Percentiles rank a stretch among this genome's conserved stretches.
phyloP scores from a whole-genome alignment of 345 rosid genomes.

The Turritis glabra region DNA sequence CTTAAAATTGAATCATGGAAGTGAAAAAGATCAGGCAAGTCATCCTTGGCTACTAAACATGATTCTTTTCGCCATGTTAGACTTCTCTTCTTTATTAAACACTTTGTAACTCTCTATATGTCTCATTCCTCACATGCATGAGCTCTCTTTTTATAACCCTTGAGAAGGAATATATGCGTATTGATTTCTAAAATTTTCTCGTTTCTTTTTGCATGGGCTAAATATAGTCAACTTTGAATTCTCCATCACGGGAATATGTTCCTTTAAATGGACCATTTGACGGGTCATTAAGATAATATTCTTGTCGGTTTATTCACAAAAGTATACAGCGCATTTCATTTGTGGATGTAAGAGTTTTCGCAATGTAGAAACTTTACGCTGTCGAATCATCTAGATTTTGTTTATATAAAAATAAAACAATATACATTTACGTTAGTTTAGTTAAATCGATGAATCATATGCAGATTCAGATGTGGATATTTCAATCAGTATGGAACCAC shows the following conservation, averaged over 20 bases:
- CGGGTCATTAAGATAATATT: not conserved
- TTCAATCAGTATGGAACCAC: not conserved
- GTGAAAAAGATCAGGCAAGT: constrained; percentile 39
- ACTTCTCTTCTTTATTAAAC: constrained; percentile 16
- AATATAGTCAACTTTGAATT: constrained; percentile 34
- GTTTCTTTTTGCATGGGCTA: constrained; percentile 27
- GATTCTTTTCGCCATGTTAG: constrained; percentile 31
- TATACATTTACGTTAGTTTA: not conserved
- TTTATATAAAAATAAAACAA: not conserved
- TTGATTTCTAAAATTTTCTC: constrained; percentile 8
- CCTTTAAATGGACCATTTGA: constrained; percentile 24
- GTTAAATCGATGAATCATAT: not conserved
- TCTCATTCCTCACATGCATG: not conserved
- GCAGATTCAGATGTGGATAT: not conserved
- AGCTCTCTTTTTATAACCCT: constrained; percentile 31
- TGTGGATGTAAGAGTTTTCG: not conserved
- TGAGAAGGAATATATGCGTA: constrained; percentile 31
- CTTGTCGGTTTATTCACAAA: constrained; percentile 8
- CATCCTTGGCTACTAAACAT: constrained; percentile 43
- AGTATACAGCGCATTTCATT: not conserved
- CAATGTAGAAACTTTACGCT: not conserved
- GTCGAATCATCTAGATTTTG: not conserved
- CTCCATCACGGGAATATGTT: constrained; percentile 24
- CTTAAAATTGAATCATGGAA: constrained; percentile 19
- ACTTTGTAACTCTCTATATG: constrained; percentile 3